Percentiles rank a stretch among this genome's conserved stretches.
phyloP scores from a whole-genome alignment of 805 yeast species.

The Saccharomyces paradoxus region DNA sequence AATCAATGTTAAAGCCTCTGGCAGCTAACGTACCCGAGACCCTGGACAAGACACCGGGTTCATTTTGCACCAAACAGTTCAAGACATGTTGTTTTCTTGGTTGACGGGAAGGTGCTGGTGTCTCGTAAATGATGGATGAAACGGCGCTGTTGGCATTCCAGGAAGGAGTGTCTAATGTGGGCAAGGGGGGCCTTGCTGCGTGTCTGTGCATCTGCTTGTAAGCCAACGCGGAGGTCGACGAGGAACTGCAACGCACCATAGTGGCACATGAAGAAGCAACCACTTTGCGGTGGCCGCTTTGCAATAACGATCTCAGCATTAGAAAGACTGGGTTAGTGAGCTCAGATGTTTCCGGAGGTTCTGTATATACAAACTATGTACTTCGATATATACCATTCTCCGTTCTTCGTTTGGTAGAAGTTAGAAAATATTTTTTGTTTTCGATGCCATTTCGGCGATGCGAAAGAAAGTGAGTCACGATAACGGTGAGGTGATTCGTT shows the following conservation, averaged over 20 bases:
- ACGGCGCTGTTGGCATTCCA: constrained; percentile 98
- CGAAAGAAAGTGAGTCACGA: constrained; percentile 24
- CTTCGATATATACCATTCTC: not conserved
- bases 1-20: constrained; percentile 96
- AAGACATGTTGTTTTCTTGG: constrained; percentile 80
- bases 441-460: not conserved
- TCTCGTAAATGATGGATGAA: constrained; percentile 87
- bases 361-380: not conserved
- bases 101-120: constrained; percentile 49
- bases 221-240: constrained; percentile 89
- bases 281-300: constrained; percentile 7
- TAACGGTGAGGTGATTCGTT: constrained; percentile 29
- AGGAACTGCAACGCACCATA: constrained; percentile 29
- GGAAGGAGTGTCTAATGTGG: constrained; percentile 84
- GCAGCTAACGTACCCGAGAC: constrained; percentile 95
- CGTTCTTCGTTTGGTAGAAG: not conserved
- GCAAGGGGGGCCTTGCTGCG: constrained; percentile 80
- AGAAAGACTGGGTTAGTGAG: not conserved
- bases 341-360: not conserved
- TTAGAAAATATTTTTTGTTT: not conserved
- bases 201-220: constrained; percentile 87
- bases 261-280: constrained; percentile 1
- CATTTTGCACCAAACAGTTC: constrained; percentile 95
- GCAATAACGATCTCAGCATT: constrained; percentile 13
- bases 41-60: constrained; percentile 93